These are phyloP conservation scores for Diphasiastrum complanatum DNA, from an alignment of 83 land plant species.

Conservation along the genomic window DNA sequence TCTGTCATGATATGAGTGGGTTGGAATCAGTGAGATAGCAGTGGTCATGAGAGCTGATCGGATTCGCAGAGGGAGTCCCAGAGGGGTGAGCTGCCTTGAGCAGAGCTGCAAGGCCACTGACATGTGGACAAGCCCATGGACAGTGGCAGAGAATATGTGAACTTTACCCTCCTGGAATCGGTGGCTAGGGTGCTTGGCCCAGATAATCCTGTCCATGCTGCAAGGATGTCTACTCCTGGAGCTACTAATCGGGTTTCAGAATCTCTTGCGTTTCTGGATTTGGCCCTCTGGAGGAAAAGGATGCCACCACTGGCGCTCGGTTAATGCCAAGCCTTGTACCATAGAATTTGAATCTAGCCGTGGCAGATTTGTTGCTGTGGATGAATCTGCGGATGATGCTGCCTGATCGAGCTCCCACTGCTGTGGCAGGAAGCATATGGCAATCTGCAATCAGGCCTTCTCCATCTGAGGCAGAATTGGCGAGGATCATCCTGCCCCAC, in stretches of 20 bases:
- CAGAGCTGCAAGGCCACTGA: constrained; percentile 2
- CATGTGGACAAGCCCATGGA: not conserved
- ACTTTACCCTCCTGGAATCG: not conserved
- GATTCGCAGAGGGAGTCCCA: constrained; percentile 2
- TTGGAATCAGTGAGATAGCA: not conserved
- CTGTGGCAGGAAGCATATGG: constrained; percentile 1
- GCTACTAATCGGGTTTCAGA: constrained; percentile 3
- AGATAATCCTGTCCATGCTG: not conserved
- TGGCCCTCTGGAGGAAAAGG: constrained; percentile 3
- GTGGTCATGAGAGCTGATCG: constrained; percentile 2
- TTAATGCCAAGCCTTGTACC: not conserved
- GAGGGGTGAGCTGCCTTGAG: constrained; percentile 3
- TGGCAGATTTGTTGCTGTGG: not conserved
- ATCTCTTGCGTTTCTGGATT: constrained; percentile 3
- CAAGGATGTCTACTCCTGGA: constrained; percentile 2
- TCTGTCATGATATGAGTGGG: not conserved
- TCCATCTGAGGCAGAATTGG: not conserved
- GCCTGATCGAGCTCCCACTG: not conserved
- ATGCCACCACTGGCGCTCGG: not conserved
- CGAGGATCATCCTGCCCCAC: not conserved
- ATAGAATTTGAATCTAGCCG: not conserved
- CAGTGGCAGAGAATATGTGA: not conserved
- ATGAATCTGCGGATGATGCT: not conserved
- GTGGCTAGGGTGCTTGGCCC: not conserved
- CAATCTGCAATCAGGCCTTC: not conserved